These are phyloP conservation scores for Geopyxis carbonaria DNA, from an alignment of 495 filamentous ascomycete genomes.

Conservation along the genomic window DNA sequence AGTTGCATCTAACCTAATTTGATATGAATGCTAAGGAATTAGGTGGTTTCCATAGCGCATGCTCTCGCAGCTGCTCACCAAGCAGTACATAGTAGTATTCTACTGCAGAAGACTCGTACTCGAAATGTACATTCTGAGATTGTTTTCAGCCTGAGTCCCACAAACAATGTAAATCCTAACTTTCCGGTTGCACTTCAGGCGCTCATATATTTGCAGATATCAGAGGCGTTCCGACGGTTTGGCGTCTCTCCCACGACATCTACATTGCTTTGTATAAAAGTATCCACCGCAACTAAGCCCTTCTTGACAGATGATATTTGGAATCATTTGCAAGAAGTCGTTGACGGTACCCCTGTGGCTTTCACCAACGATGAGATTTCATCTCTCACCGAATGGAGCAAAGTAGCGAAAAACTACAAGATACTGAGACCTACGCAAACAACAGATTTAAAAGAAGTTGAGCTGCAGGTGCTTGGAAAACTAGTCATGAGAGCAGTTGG, in stretches of 20 bases:
- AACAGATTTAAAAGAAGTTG: slow-evolving; percentile 24
- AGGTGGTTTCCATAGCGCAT: slow-evolving; percentile 54
- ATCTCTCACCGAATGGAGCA: slow-evolving; percentile 43
- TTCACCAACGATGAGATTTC: slow-evolving; percentile 46
- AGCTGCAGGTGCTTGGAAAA: slow-evolving; percentile 44
- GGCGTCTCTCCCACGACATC: slow-evolving; percentile 57
- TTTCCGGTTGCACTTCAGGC: not conserved
- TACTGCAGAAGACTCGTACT: slow-evolving; percentile 45
- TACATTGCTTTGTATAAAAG: slow-evolving; percentile 58
- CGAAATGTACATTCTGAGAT: slow-evolving; percentile 87
- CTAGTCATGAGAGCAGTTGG: slow-evolving; percentile 56
- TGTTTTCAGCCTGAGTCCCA: slow-evolving; percentile 62
- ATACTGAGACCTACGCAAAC: slow-evolving; percentile 36
- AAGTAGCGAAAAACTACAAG: slow-evolving; percentile 71
- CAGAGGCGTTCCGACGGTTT: slow-evolving; percentile 75
- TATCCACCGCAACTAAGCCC: slow-evolving; percentile 28
- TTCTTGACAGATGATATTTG: slow-evolving; percentile 39
- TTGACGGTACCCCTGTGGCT: slow-evolving; percentile 44
- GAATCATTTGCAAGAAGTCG: slow-evolving; percentile 40
- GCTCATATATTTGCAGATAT: slow-evolving; percentile 41
- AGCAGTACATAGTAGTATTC: slow-evolving; percentile 49
- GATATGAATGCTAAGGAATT: too few relatives aligned
- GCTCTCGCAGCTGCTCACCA: slow-evolving; percentile 60
- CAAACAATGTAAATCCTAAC: slow-evolving; percentile 53
- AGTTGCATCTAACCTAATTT: not conserved